Percentiles rank a stretch among this genome's conserved stretches.
Conservation (phyloP, 768 basidiomycete genomes). For the Phaffia australis region DNA sequence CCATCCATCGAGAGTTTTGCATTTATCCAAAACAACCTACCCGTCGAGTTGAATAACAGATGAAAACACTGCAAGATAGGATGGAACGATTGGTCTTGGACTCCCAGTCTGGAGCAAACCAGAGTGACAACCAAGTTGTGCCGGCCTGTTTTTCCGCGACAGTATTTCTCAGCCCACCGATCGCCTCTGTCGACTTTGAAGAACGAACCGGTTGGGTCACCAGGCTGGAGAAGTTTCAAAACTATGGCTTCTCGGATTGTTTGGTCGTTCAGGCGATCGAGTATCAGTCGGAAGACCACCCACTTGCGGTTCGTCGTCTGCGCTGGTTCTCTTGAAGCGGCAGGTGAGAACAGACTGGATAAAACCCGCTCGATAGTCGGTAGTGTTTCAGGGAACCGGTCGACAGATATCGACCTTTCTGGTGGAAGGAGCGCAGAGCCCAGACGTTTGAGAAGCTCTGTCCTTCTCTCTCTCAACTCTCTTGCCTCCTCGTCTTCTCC, state of each 20-base stretch:
- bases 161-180: constrained; percentile 1
- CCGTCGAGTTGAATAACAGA: constrained; percentile 51
- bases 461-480: background rate
- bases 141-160: background rate
- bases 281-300: background rate
- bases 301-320: background rate
- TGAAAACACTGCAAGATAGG: constrained; percentile 52
- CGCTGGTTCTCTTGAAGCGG: background rate
- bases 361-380: constrained; percentile 20
- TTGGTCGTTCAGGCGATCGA: constrained; percentile 1
- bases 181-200: constrained; percentile 9
- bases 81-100: constrained; percentile 39
- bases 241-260: background rate
- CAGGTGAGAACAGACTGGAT: background rate
- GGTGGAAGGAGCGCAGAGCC: background rate
- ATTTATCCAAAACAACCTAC: constrained; percentile 51
- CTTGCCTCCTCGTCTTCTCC: too few species aligned
- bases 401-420: background rate
- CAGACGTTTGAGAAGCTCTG: background rate
- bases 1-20: constrained; percentile 55
- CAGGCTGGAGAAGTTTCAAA: background rate
- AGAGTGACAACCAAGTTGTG: constrained; percentile 1
- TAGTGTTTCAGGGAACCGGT: background rate
- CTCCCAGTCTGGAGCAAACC: constrained; percentile 41
- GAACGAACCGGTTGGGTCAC: background rate